phyloP scores from a whole-genome alignment of 2,329 filamentous ascomycete species.

The Bertia moriformis region DNA sequence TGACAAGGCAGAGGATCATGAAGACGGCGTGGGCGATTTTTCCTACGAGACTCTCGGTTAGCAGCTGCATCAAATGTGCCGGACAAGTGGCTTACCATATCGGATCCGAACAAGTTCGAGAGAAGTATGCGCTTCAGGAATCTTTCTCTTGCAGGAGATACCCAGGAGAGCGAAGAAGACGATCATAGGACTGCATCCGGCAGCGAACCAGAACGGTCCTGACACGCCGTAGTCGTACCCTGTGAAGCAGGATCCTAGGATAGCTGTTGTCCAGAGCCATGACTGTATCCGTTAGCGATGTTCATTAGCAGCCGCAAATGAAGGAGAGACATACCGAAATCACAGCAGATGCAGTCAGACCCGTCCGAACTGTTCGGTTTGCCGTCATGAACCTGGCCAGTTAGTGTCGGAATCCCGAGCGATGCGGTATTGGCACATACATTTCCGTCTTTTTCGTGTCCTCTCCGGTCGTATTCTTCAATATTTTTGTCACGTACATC shows the following conservation, averaged over 20 bases:
- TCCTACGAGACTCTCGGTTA: constrained; percentile 6
- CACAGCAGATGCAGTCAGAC: constrained; percentile 24
- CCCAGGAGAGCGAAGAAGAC: constrained; percentile 35
- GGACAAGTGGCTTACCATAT: constrained; percentile 20
- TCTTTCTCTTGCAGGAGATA: constrained; percentile 33
- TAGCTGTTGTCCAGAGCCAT: constrained; percentile 37
- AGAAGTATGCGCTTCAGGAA: constrained; percentile 36
- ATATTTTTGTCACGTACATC: constrained; percentile 19
- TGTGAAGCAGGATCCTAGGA: constrained; percentile 31
- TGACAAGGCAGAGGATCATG: constrained; percentile 33
- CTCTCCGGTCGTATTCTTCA: constrained; percentile 22
- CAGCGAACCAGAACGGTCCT: constrained; percentile 41
- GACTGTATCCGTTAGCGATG: constrained; percentile 37
- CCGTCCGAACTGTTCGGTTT: constrained; percentile 22
- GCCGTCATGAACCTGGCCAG: constrained; percentile 23
- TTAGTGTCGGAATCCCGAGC: too few relatives aligned
- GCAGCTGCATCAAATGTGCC: constrained; percentile 3
- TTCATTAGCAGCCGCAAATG: not conserved
- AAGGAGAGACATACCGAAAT: constrained; percentile 16
- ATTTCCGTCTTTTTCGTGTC: constrained; percentile 27
- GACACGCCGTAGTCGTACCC: constrained; percentile 38
- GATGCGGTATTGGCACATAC: constrained; percentile 10
- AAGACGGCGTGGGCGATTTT: constrained; percentile 30
- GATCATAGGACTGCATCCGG: constrained; percentile 38
- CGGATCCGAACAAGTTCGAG: constrained; percentile 36